Percentiles rank a stretch among this genome's conserved stretches.
These are phyloP conservation scores for Alternaria arbusti DNA, from an alignment of 2,329 filamentous ascomycete genomes.

Conservation along the genomic window DNA sequence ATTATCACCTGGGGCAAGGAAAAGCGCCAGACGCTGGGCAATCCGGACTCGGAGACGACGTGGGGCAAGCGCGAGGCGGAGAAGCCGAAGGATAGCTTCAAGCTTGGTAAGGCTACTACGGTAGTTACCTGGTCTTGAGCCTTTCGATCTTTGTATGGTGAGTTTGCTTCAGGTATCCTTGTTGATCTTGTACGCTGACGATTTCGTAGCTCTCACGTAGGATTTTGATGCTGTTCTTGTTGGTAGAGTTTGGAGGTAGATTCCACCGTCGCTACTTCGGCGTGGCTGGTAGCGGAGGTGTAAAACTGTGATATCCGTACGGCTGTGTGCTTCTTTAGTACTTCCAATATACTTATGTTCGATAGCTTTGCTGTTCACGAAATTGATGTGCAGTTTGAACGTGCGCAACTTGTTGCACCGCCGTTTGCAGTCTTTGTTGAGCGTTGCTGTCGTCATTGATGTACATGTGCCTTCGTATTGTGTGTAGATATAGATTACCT, in stretches of 20 bases:
- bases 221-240: neutral
- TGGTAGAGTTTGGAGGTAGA: neutral
- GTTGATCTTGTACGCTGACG: neutral
- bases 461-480: neutral
- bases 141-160: neutral
- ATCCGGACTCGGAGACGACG: constrained; percentile 13
- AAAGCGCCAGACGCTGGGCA: constrained; percentile 13
- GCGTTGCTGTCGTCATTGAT: neutral
- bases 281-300: neutral
- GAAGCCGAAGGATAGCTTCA: constrained; percentile 18
- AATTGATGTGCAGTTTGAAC: neutral
- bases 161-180: neutral
- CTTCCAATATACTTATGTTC: neutral
- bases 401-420: neutral
- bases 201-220: neutral
- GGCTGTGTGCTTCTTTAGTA: neutral
- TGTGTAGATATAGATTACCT: neutral
- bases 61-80: constrained; percentile 26
- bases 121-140: constrained; percentile 23
- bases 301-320: neutral
- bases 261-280: neutral
- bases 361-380: neutral
- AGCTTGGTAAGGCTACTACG: constrained; percentile 20
- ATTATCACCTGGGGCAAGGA: constrained; percentile 11
- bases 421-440: neutral